Percentiles rank a stretch among this genome's conserved stretches.
Conservation (phyloP, 768 basidiomycete species). For the Floccularia luteovirens region DNA sequence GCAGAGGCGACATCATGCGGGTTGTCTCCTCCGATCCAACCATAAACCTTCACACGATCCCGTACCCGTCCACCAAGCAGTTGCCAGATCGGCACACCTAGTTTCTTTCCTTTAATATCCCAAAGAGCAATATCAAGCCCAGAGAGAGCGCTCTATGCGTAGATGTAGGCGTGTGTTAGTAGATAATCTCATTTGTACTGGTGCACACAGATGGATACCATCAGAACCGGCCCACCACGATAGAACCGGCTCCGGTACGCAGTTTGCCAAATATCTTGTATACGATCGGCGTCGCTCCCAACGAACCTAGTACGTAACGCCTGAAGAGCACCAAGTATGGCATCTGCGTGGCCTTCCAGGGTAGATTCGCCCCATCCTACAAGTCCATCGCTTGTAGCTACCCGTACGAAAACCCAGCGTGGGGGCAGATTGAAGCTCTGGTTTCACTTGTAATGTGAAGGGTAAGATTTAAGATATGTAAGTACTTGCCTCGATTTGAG, state of each 20-base stretch:
- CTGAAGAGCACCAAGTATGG: conserved; percentile 57
- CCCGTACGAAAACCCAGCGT: conserved; percentile 65
- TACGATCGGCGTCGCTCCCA: conserved; percentile 54
- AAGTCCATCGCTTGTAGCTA: conserved; percentile 54
- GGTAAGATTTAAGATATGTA: neutral
- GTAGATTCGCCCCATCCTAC: conserved; percentile 75
- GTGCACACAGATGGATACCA: conserved; percentile 39
- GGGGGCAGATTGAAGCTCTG: conserved; percentile 64
- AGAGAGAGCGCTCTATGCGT: conserved; percentile 37
- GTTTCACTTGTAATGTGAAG: no score
- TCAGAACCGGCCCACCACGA: conserved; percentile 63
- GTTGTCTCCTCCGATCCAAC: conserved; percentile 52
- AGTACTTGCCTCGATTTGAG: conserved; percentile 15
- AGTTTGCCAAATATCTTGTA: conserved; percentile 68
- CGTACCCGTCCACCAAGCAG: conserved; percentile 66
- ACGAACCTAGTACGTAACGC: conserved; percentile 56
- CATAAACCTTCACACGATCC: conserved; percentile 49
- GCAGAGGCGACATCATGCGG: conserved; percentile 45
- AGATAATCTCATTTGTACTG: no score
- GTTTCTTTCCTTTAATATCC: conserved; percentile 77
- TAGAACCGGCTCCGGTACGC: conserved; percentile 67
- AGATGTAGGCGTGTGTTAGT: neutral
- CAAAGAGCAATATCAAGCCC: conserved; percentile 66
- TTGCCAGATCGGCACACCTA: conserved; percentile 59
- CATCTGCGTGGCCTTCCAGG: conserved; percentile 68